Evolutionary conservation across 306 rosid genomes (phyloP).

Genomic region (Echinosophora koreensis): DNA sequence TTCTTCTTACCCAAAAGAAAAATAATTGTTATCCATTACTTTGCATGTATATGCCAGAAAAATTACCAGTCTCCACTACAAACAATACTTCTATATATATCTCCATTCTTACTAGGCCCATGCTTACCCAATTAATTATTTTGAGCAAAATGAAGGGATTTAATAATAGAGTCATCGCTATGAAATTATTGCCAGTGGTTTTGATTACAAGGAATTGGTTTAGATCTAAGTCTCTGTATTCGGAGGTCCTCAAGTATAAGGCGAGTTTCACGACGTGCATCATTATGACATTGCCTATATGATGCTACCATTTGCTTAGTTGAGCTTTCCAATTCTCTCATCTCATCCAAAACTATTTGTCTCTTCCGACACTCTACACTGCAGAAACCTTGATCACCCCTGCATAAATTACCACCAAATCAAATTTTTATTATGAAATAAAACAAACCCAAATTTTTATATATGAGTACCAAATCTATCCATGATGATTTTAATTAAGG

Average conservation of each 20-base stretch:
- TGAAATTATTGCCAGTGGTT: constrained; percentile 36
- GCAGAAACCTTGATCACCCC: constrained; percentile 65
- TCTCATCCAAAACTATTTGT: constrained; percentile 58
- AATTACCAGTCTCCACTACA: neutral
- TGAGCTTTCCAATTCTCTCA: constrained; percentile 45
- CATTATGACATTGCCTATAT: constrained; percentile 44
- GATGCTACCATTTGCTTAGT: constrained; percentile 44
- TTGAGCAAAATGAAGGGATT: constrained; percentile 25
- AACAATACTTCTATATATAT: neutral
- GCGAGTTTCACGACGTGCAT: constrained; percentile 48
- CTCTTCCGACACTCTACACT: constrained; percentile 54
- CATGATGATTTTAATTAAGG: neutral
- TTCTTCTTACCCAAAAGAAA: too few species aligned
- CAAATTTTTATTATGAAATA: constrained; percentile 9
- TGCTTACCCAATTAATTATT: neutral
- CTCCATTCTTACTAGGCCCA: constrained; percentile 6
- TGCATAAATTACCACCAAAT: constrained; percentile 31
- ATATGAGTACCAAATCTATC: neutral
- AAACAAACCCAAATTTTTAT: neutral
- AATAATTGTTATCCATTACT: neutral
- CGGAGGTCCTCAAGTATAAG: constrained; percentile 52
- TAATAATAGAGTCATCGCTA: neutral
- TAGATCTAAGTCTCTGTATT: constrained; percentile 52
- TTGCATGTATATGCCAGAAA: neutral
- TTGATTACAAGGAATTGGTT: constrained; percentile 31